Evolutionary conservation across 768 basidiomycete species (phyloP).

Genomic region (Lactifluus rugatus): DNA sequence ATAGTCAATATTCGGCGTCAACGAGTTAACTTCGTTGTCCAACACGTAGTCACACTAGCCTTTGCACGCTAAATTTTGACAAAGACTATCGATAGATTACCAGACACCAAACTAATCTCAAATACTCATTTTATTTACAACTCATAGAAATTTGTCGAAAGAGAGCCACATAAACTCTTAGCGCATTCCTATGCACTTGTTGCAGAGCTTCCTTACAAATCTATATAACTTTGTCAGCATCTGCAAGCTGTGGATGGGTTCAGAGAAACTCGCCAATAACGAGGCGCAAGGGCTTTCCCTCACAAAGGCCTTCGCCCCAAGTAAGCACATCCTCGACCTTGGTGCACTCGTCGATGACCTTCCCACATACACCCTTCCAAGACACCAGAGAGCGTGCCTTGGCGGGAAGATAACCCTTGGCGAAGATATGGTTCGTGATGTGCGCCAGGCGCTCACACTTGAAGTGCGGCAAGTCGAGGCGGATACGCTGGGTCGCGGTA

Average conservation of each 20-base stretch:
- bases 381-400: constrained; percentile 31
- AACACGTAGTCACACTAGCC: too few relatives aligned
- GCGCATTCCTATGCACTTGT: not conserved
- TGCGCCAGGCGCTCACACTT: constrained; percentile 35
- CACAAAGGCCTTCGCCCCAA: constrained; percentile 27
- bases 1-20: too few relatives aligned
- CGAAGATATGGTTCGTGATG: constrained; percentile 40
- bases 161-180: too few relatives aligned
- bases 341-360: constrained; percentile 25
- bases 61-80: too few relatives aligned
- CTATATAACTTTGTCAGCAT: not conserved
- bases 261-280: constrained; percentile 27
- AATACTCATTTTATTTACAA: too few relatives aligned
- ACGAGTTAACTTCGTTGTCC: too few relatives aligned
- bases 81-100: too few relatives aligned
- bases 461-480: constrained; percentile 26
- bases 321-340: constrained; percentile 24
- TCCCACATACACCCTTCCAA: constrained; percentile 34
- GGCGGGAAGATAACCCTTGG: constrained; percentile 30
- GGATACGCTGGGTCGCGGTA: constrained; percentile 36
- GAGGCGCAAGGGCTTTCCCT: constrained; percentile 30
- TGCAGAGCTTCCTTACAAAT: not conserved
- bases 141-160: too few relatives aligned
- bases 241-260: not conserved
- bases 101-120: too few relatives aligned